Evolutionary conservation across 2,329 filamentous ascomycete genomes (phyloP).

Genomic region (Beauveria australis): DNA sequence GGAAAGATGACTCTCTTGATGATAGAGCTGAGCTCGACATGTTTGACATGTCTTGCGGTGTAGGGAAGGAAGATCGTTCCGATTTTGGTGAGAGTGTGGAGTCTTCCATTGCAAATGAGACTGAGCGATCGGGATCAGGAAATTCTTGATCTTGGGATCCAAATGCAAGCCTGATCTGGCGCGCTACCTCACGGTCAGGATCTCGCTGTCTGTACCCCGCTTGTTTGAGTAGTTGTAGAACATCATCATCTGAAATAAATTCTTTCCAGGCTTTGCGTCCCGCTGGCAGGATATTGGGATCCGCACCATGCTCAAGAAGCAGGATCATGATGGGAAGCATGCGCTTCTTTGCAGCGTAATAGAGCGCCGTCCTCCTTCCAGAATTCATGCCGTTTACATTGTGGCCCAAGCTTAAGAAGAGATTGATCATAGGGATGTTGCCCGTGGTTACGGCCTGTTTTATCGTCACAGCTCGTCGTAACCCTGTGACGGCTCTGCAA

Average conservation of each 20-base stretch:
- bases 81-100: too few species aligned
- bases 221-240: background rate
- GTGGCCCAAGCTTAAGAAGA: conserved; percentile 12
- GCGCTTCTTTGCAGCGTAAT: conserved; percentile 18
- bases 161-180: too few species aligned
- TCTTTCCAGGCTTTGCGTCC: background rate
- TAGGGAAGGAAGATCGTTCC: too few species aligned
- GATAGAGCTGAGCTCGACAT: too few species aligned
- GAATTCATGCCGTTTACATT: conserved; percentile 18
- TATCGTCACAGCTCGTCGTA: conserved; percentile 18
- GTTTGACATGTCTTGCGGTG: too few species aligned
- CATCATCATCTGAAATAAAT: background rate
- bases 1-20: too few species aligned
- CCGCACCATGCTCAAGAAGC: background rate
- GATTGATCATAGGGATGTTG: background rate
- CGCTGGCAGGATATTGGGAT: background rate
- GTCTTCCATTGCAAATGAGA: too few species aligned
- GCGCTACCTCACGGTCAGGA: background rate
- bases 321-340: conserved; percentile 15
- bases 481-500: conserved; percentile 19
- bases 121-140: too few species aligned
- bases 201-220: background rate
- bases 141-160: too few species aligned
- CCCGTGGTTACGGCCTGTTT: background rate
- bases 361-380: conserved; percentile 20